Base-by-base conservation (phyloP, 345 rosid genomes). In the Boechera stricta region DNA sequence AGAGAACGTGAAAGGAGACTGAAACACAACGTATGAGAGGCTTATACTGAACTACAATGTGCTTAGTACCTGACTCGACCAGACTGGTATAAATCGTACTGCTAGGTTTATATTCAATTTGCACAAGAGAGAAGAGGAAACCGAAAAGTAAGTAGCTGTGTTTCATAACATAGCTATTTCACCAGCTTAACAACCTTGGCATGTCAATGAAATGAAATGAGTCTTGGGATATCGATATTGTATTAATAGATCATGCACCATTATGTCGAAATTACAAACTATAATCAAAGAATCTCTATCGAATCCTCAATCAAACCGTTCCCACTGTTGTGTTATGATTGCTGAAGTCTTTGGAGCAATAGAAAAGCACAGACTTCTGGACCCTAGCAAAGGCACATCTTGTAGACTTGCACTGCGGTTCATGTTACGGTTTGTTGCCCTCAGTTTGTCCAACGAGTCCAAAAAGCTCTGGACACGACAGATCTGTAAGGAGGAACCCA, bases 251-350 rank as follows among this genome's bases (percentile, higher is more conserved):
- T 36, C 28, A 56, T 47, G 32, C 71, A 76, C 41, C 45, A 48
- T 31, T 10, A 13, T 52, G 52, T 36, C n/a, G 1, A 26, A 69
- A 16, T 61, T 32, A 62, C 26, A 53, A 52, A 73, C 38, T 61
- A 62, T 6, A 7, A 33, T 52, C 63, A 33, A 7, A 51, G 29
- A 68, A 58, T 7, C 12, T 7, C 12, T 53, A 29, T 42, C 42
- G 58, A 72, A 72, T 84, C 69, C 77, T 79, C 73, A 76, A 72
- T 82, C 85, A 77, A 88, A 84, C 69, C 72, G 39, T 72, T 81
- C 86, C 91, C 85, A 88, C 24, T 83, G 72, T 15, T 77, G 78
- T 70, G 82, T 82, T 74, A 80, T 60, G 66, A 73, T 84, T 36
- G 87, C 77, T 47, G 83, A 70, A 52, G 87, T 67, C 21, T 55